A percentile compares a stretch with the other conserved stretches of the same genome.
phyloP scores from a whole-genome alignment of 345 rosid genomes.

The Lagerstroemia speciosa region DNA sequence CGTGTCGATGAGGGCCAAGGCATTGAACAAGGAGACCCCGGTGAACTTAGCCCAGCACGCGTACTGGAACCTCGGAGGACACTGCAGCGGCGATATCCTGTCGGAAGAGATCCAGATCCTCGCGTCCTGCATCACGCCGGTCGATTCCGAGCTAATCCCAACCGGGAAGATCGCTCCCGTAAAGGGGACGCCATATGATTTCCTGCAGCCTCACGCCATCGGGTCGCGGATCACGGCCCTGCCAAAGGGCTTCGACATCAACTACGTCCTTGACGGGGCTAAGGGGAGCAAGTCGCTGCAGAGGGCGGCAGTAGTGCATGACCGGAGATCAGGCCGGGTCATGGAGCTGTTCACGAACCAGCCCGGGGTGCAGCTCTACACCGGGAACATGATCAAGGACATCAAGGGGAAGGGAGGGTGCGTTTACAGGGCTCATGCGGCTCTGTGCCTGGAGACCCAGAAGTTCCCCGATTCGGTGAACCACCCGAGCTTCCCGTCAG shows the following conservation, averaged over 20 bases:
- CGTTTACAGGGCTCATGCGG: slow-evolving; percentile 48
- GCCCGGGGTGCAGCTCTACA: slow-evolving; percentile 77
- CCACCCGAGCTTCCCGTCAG: slow-evolving; percentile 67
- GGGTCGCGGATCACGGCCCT: slow-evolving; percentile 48
- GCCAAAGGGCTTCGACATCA: slow-evolving; percentile 64
- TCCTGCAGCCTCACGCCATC: slow-evolving; percentile 41
- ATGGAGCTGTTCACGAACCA: slow-evolving; percentile 59
- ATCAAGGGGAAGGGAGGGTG: slow-evolving; percentile 68
- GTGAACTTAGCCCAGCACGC: slow-evolving; percentile 78
- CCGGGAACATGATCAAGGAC: slow-evolving; percentile 40
- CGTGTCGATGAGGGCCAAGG: slow-evolving; percentile 65
- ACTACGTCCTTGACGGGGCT: slow-evolving; percentile 48
- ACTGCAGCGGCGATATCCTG: slow-evolving; percentile 55
- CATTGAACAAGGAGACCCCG: slow-evolving; percentile 64
- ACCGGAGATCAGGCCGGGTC: slow-evolving; percentile 54
- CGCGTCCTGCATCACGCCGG: slow-evolving; percentile 53
- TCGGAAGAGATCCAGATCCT: slow-evolving; percentile 58
- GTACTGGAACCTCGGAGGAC: slow-evolving; percentile 90
- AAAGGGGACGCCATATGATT: slow-evolving; percentile 73
- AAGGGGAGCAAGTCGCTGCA: slow-evolving; percentile 21
- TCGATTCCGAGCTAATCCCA: slow-evolving; percentile 56
- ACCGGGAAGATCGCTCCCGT: slow-evolving; percentile 57
- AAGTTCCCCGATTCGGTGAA: slow-evolving; percentile 69
- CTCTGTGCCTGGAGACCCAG: slow-evolving; percentile 82
- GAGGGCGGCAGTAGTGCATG: slow-evolving; percentile 49